Percentiles rank a stretch among this genome's conserved stretches.
Evolutionary conservation across 352 stramenopile species (phyloP).

Genomic region (Pythium dissotocum): DNA sequence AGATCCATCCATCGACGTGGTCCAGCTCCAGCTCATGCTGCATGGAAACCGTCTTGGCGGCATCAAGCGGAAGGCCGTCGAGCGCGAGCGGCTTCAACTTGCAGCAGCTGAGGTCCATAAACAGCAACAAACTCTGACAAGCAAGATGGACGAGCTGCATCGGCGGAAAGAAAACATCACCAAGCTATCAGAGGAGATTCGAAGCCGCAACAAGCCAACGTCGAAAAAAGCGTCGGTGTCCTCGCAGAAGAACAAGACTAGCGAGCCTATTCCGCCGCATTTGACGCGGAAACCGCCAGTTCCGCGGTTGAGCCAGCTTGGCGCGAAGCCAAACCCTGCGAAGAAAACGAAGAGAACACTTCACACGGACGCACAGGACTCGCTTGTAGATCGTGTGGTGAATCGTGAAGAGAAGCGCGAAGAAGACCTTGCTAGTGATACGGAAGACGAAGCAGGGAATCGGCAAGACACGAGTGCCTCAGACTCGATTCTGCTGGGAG

Average conservation of each 20-base stretch:
- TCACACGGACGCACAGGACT: not conserved
- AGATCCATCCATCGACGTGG: slow-evolving; percentile 49
- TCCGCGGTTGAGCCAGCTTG: slow-evolving; percentile 42
- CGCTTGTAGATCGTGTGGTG: not conserved
- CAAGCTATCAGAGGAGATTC: slow-evolving; percentile 58
- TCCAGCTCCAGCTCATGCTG: slow-evolving; percentile 42
- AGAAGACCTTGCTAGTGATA: not conserved
- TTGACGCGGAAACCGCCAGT: slow-evolving; percentile 53
- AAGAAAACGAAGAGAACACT: slow-evolving; percentile 12
- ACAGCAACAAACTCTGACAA: slow-evolving; percentile 27
- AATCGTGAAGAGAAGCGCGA: not conserved
- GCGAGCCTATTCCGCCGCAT: not conserved
- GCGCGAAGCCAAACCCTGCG: not conserved
- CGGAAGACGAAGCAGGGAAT: not conserved
- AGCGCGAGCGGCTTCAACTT: slow-evolving; percentile 41
- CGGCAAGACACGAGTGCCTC: not conserved
- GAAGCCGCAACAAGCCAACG: slow-evolving; percentile 41
- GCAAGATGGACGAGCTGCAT: slow-evolving; percentile 31
- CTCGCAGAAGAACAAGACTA: slow-evolving; percentile 4
- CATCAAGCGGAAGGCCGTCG: slow-evolving; percentile 45
- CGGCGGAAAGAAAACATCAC: slow-evolving; percentile 45
- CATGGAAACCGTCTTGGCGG: slow-evolving; percentile 27
- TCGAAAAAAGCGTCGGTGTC: not conserved
- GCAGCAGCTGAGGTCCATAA: slow-evolving; percentile 50
- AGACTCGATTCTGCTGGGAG: slow-evolving; percentile 6